Evolutionary conservation across 2,329 filamentous ascomycete genomes (phyloP), one percentile per base, ranked within the genome.

Genomic region (Hypoxylon rubiginosum): DNA sequence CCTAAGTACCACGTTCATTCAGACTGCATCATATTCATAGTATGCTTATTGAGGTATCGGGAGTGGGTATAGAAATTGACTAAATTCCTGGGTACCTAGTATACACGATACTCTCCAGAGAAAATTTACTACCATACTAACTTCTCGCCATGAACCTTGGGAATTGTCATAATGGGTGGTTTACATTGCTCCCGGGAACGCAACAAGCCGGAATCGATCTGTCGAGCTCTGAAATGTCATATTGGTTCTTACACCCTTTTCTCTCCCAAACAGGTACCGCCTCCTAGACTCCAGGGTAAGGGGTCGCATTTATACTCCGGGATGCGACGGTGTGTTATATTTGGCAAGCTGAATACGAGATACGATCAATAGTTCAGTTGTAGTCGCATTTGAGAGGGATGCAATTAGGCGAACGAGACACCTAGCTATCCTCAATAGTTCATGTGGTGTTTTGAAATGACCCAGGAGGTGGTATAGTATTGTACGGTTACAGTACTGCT

Each of bases 381-480:
- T 17, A 24, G 62, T 46, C 17, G 28, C 41, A 13, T 15, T 11
- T 11, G 9, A 5, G 13, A 5, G 28, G 7, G 19, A 30, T 59
- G 46, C 50, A 51, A 52, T 60, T 52, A 60, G 52, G 32, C 17
- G 30, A n/a, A 11, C 11, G 4, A 24, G 34, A 41, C 26, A 26
- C 17, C 39, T 6, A 28, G 21, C 21, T 24, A 24, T 24, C 21
- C 21, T 24, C 21, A 24, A 30, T 48, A 49, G n/a, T 17, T 32
- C 46, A 15, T 34, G 21, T 43, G n/a, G 15, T 48, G 45, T 59
- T 59, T 64, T 45, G 43, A 52, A 64, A 36, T 26, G 11, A 5
- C 28, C 36, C 26, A 49, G 55, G 36, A 55, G n/a, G 62, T 64
- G n/a, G 57, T 39, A 60, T 60, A 49, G 15, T 32, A 61, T 34